Evolutionary conservation across 345 rosid genomes (phyloP), one percentile per base, ranked within the genome.

Genomic region (Iberis pinnata): DNA sequence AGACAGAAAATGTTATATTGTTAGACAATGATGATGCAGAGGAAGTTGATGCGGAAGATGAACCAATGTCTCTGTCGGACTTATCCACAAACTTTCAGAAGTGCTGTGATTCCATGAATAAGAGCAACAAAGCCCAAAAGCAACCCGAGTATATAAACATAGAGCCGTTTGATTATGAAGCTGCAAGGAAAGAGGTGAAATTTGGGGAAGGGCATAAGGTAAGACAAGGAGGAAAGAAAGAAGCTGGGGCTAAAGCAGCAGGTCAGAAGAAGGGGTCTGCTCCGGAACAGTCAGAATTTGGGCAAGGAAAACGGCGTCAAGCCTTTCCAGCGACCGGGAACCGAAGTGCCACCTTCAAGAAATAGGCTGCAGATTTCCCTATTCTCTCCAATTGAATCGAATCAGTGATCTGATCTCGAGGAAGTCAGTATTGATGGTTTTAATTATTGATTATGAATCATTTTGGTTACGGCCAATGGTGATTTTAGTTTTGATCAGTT

Each of bases 141-240:
- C 39, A 50, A 2, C 37, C 37, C 12, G 75, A 73, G 19, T 49
- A 70, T 33, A 1, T 77, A 44, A 75, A 72, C 67, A 39, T 88
- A 64, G 77, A 83, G 64, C 88, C 98, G 1, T 85, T 80, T 54
- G 48, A 71, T 38, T 46, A 62, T 14, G 64, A 64, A 58, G 70
- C 70, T 16, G 93, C 67, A 8, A 53, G 63, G 61, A 60, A 68
- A 60, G 67, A 54, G 46, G 46, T 53, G 52, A 68, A 44, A 25
- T 61, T 54, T 41, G 72, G 65, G 40, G 67, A 61, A 54, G 67
- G 46, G 35, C 26, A 38, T 3, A 52, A 31, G 49, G 65, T 62
- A 41, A 40, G 61, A 43, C 40, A 57, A 54, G 62, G 45, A 41
- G 37, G 53, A 41, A 68, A 60, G 45, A 67, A 46, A 58, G 65